Evolutionary conservation across 1,284 basidiomycete genomes (phyloP), one percentile per base, ranked within the genome.

Genomic region (Cryptococcus neoformans): DNA sequence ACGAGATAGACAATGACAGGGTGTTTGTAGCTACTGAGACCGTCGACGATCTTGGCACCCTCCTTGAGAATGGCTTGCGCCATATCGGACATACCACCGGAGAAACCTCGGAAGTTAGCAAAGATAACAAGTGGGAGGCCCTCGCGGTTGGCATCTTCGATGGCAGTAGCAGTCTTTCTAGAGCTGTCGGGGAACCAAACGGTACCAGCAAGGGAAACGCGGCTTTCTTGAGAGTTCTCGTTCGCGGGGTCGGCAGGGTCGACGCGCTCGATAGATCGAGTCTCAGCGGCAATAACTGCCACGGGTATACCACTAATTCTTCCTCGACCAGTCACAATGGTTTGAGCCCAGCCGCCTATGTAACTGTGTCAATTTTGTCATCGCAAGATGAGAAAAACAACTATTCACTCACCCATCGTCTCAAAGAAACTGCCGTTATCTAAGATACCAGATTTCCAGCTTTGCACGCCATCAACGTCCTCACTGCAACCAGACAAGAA

Each of bases 21-120:
- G 70, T 96, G 92, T 79, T 92, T 95, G 84, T 97, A 99, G 74
- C 85, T 87, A 51, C 92, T 94, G 40, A 99, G 84, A 46, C 95
- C 96, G 74, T 99, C 96, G 78, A 99, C 96, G 64, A 99, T 99
- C 79, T 94, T 95, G 42, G 92, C 89, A 49, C 92, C 92, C 75
- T 94, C 90, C 79, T 95, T 95, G 71, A 95, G 82, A 60, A 95
- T 85, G 72, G 93, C 92, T 76, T 95, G 91, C 70, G 91, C 92
- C 80, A 76, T 80, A 66, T 73, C 68, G 42, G 70, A 72, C 69
- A 75, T 74, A 70, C 96, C 96, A 65, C 96, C 96, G 28, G 96
- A 99, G 87, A 99, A 99, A 41, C 96, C 96, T 82, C 96, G 92
- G 94, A 96, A 99, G 83, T 99, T 99, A 62, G 96, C 96, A 70